phyloP scores from a whole-genome alignment of 805 yeast genomes.

The Kodamaea restingae region DNA sequence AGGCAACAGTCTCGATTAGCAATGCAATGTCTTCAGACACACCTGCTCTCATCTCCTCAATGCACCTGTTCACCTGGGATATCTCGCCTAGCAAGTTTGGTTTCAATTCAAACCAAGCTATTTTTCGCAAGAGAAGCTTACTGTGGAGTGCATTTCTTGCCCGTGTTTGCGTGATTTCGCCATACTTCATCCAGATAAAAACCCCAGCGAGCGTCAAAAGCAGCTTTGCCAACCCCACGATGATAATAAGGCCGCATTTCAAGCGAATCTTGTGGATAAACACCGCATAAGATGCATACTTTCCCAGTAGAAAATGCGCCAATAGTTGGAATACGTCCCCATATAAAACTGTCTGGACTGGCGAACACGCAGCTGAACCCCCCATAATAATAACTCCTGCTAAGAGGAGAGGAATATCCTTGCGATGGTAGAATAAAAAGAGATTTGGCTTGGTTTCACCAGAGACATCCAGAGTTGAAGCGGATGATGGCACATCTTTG shows the following conservation, averaged over 20 bases:
- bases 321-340: conserved; percentile 55
- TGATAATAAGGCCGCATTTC: conserved; percentile 31
- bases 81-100: conserved; percentile 58
- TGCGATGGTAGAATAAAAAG: conserved; percentile 20
- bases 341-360: conserved; percentile 58
- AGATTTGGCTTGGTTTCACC: conserved; percentile 4
- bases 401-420: conserved; percentile 19
- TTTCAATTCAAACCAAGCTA: conserved; percentile 62
- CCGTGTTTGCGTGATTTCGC: conserved; percentile 63
- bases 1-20: conserved; percentile 48
- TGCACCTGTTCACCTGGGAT: conserved; percentile 62
- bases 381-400: conserved; percentile 36
- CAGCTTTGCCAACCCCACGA: conserved; percentile 29
- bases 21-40: conserved; percentile 63
- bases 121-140: conserved; percentile 42
- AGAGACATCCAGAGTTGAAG: background rate
- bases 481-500: too few species aligned
- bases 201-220: conserved; percentile 50
- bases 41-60: conserved; percentile 69
- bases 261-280: conserved; percentile 27
- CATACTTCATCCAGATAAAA: conserved; percentile 60
- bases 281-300: conserved; percentile 20
- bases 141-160: conserved; percentile 47
- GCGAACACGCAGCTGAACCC: conserved; percentile 54
- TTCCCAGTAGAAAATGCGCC: conserved; percentile 26